A percentile compares a stretch with the other conserved stretches of the same genome.
Conservation (phyloP, 177 flowering plant species). For the Tripterygium wilfordii region DNA sequence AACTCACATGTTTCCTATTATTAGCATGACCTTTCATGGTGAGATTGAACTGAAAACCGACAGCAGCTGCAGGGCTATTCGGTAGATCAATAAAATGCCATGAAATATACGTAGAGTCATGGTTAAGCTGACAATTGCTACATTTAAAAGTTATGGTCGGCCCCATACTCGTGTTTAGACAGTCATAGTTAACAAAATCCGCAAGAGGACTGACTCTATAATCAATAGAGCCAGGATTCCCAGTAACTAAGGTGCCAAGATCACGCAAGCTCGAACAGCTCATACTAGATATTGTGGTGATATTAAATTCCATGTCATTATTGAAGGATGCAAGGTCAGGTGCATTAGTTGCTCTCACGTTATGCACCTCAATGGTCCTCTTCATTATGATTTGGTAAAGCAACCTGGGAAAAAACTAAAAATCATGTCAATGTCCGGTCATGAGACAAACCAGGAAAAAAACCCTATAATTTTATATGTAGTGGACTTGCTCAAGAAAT, state of each 20-base stretch:
- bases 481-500: neutral
- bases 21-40: conserved; percentile 43
- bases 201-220: conserved; percentile 44
- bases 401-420: conserved; percentile 53
- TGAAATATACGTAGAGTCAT: conserved; percentile 59
- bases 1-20: conserved; percentile 53
- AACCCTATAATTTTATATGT: neutral
- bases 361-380: conserved; percentile 79
- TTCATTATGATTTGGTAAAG: conserved; percentile 78
- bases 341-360: conserved; percentile 68
- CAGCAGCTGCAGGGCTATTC: conserved; percentile 77
- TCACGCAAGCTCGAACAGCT: conserved; percentile 83
- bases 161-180: conserved; percentile 73
- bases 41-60: conserved; percentile 87
- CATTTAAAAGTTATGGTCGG: conserved; percentile 72
- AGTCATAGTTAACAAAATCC: conserved; percentile 59
- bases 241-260: conserved; percentile 55
- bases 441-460: conserved; percentile 3
- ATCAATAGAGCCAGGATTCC: conserved; percentile 65
- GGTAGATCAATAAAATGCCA: conserved; percentile 97
- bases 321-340: conserved; percentile 67
- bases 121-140: conserved; percentile 44
- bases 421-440: conserved; percentile 15
- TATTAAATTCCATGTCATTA: conserved; percentile 87
- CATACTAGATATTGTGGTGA: conserved; percentile 89